Evolutionary conservation across 2,329 filamentous ascomycete genomes (phyloP), one percentile per base, ranked within the genome.

Genomic region (Grosmannia huntii): DNA sequence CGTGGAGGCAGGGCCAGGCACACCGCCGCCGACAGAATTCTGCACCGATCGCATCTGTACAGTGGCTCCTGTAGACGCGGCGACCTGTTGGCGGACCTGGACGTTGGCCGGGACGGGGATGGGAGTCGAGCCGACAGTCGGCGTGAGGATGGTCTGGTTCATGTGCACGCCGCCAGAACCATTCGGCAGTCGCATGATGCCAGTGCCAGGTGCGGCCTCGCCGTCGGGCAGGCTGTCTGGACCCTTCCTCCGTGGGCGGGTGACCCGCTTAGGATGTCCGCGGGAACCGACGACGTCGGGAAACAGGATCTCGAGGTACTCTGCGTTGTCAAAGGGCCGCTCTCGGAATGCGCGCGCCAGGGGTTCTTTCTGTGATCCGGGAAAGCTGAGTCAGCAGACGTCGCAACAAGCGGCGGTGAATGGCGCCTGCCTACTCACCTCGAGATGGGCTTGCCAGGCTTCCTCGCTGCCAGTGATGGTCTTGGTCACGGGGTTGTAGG

Each of bases 301-400:
- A 60, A 82, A 83, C 11, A 83, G 69, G 25, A 82, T 74, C 65
- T 83, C 79, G 76, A 82, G 81, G 66, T 73, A 83, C 44, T 81
- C 76, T 65, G 83, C 79, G 64, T 83, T 78, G 25, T 83, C 80
- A 64, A 83, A 83, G 1, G 80, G 76, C 16, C 80, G 73, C 36
- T 79, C 79, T 57, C 78, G 75, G 5, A 83, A 69, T 9, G 80
- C 79, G 60, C 79, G 76, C 1, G 80, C 82, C 25, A 82, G 70
- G 1, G 80, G 80, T 64, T 83, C 80, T 69, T 75, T 77, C 80
- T 83, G 27, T 21, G 4, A 12, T n/a, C 41, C 4, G 19, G 14
- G 19, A 44, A 19, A 44, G 53, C 11, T 1, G 33, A 5, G 33
- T 53, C 16, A 55, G 41, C 27, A 11, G 4, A 3, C 19, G 28